Conservation (phyloP, 805 yeast species). For the Maudiozyma turicensis region DNA sequence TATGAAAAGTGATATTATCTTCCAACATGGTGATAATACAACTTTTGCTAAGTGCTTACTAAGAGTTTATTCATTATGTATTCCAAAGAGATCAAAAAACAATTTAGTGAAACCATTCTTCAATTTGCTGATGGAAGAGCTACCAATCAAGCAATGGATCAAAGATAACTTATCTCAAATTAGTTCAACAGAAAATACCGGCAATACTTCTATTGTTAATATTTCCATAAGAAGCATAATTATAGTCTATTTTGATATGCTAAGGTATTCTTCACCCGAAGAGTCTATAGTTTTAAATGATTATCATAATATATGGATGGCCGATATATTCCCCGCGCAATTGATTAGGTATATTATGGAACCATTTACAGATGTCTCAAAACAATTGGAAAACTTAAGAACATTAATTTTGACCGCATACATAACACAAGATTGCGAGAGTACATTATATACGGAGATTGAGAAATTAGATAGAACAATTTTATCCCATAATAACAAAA, state of each 20-base stretch:
- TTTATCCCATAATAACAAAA: neutral
- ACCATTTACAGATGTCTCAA: conserved; percentile 10
- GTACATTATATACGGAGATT: conserved; percentile 5
- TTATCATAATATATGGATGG: conserved; percentile 7
- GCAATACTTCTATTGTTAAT: neutral
- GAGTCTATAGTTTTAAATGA: conserved; percentile 5
- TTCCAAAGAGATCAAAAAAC: neutral
- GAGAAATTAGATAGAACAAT: conserved; percentile 9
- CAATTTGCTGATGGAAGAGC: conserved; percentile 8
- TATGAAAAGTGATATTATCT: conserved; percentile 6
- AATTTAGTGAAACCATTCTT: conserved; percentile 3
- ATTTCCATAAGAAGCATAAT: conserved; percentile 8
- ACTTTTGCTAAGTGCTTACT: conserved; percentile 15
- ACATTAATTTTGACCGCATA: conserved; percentile 7
- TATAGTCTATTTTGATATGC: conserved; percentile 15
- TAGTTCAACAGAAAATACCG: neutral
- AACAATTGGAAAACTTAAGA: conserved; percentile 19
- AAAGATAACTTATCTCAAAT: conserved; percentile 2
- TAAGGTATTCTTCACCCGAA: conserved; percentile 9
- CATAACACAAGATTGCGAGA: neutral
- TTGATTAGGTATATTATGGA: conserved; percentile 2
- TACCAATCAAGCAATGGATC: conserved; percentile 16
- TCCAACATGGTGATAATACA: conserved; percentile 1
- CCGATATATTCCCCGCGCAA: conserved; percentile 1
- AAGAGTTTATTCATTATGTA: conserved; percentile 15